Base-by-base conservation (phyloP, 352 stramenopile genomes). In the Phytophthora cactorum region DNA sequence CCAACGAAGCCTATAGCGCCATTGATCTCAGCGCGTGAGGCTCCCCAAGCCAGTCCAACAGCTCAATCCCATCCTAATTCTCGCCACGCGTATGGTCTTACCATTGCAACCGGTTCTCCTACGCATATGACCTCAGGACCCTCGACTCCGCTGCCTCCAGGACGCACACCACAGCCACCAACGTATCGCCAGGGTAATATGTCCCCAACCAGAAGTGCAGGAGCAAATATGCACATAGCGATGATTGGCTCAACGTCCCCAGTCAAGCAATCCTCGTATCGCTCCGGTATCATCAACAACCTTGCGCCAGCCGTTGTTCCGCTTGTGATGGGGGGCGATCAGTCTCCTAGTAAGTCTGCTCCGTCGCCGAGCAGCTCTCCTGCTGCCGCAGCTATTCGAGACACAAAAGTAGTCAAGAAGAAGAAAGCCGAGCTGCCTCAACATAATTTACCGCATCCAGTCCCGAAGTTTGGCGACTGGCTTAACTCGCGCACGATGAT, bases 401-500 rank as follows among this genome's bases (percentile, higher is more conserved):
- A 94, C 53, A 92, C 84, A 0, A 94, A 84, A 45, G 64, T 94
- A 3, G 86, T 94, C 0, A 94, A 94, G 59, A 94, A 92, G 74
- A 92, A 94, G 59, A 85, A 79, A 58, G 86, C 84, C 0, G 81
- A 92, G 57, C 70, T 94, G 1, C 86, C 86, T n/a, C 82, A 89
- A 28, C 72, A 79, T 54, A 92, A 92, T 50, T 51, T 94, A 46
- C 86, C 86, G 7, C 86, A 94, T 22, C 86, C 86, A n/a, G 72
- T 74, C 5, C 86, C 86, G 0, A 94, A 92, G 36, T 94, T 92
- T 50, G 86, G 86, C 12, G 86, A 94, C 52, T 94, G 86, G 86
- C 81, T 94, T 44, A 92, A 92, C 52, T 92, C 84, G 5, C 77
- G 86, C 29, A 93, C 82, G n/a, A 95, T 93, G 85, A 95, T 98